Conservation (phyloP, 345 rosid genomes). For the Rhodamnia argentea region DNA sequence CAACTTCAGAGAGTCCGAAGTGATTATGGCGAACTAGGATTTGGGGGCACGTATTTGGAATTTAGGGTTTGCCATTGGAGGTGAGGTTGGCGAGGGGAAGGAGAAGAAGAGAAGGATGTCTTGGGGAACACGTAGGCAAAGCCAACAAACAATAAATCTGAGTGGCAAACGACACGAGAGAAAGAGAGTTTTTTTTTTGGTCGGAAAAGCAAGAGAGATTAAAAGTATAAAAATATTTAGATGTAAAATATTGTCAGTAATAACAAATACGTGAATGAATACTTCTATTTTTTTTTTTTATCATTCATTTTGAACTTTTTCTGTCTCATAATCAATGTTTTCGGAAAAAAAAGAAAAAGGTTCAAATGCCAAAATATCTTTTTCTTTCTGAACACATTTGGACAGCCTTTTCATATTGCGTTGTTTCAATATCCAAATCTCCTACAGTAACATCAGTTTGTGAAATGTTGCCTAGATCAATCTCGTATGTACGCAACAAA, state of each 20-base stretch:
- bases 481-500: neutral
- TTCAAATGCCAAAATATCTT: neutral
- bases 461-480: neutral
- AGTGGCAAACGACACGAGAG: neutral
- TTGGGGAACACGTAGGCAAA: neutral
- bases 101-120: neutral
- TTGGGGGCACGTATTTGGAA: neutral
- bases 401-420: neutral
- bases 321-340: neutral
- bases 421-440: neutral
- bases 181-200: no score
- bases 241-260: no score
- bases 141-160: neutral
- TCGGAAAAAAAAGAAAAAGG: fast-evolving
- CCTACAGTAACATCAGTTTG: neutral
- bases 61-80: neutral
- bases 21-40: neutral
- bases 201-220: neutral
- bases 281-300: neutral
- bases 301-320: neutral
- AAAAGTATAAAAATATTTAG: no score
- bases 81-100: neutral
- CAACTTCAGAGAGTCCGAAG: neutral
- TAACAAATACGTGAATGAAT: neutral
- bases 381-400: neutral